These are phyloP conservation scores for Aspergillus sp. DNA, from an alignment of 2,329 filamentous ascomycete genomes.

Conservation along the genomic window DNA sequence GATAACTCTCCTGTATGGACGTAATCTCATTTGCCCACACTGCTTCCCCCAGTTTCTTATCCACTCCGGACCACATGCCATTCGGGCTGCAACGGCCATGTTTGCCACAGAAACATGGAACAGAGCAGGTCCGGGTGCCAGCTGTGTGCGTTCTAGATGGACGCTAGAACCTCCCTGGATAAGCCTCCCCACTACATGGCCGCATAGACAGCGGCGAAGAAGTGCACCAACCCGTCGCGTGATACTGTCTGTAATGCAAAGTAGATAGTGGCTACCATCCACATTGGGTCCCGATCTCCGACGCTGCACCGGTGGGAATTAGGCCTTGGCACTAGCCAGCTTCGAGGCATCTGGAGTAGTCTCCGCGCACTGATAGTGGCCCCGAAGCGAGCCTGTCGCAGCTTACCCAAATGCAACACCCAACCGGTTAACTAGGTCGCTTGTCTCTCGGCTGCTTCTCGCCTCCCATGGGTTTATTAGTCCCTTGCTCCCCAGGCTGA, in stretches of 20 bases:
- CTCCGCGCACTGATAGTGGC: neutral
- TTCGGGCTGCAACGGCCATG: neutral
- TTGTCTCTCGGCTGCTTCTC: neutral
- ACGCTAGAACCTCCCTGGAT: conserved; percentile 6
- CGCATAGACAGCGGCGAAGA: neutral
- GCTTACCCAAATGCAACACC: neutral
- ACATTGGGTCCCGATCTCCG: neutral
- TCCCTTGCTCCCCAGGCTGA: neutral
- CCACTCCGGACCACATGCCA: neutral
- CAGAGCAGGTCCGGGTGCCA: neutral
- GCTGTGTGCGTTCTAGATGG: conserved; percentile 1
- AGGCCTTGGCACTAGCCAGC: neutral
- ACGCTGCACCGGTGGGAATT: neutral
- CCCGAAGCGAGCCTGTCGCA: neutral
- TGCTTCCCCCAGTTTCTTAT: neutral
- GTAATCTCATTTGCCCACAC: neutral
- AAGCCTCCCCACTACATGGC: neutral
- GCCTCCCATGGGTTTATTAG: neutral
- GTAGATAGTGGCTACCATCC: neutral
- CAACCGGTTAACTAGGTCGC: neutral
- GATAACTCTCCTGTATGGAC: neutral
- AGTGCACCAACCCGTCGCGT: neutral
- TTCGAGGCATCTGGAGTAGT: neutral
- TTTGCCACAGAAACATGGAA: neutral
- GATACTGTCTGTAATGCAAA: neutral